phyloP scores from a whole-genome alignment of 805 yeast species.

The Candida chilensis region DNA sequence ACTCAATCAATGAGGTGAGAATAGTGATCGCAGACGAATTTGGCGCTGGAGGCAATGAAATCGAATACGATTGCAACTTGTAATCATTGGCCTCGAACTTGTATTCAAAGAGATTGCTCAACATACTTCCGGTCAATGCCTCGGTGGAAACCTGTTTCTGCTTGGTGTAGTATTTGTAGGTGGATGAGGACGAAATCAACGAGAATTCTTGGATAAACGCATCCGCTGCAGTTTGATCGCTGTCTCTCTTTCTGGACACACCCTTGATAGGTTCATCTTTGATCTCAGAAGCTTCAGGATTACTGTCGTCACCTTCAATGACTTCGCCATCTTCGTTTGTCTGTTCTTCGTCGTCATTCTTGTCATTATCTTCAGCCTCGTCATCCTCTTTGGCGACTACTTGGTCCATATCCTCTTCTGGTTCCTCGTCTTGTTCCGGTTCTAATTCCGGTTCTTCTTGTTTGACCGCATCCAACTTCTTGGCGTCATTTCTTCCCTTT shows the following conservation, averaged over 20 bases:
- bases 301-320: conserved; percentile 3
- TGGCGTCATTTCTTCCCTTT: conserved; percentile 13
- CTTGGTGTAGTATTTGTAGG: conserved; percentile 2
- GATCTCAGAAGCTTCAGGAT: too few species aligned
- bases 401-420: conserved; percentile 5
- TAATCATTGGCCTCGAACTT: conserved; percentile 21
- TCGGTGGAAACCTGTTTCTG: conserved; percentile 4
- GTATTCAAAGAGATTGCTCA: conserved; percentile 6
- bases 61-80: conserved; percentile 25
- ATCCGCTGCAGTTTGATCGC: conserved; percentile 8
- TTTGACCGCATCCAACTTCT: conserved; percentile 11
- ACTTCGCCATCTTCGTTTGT: conserved; percentile 5
- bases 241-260: not conserved
- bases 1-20: conserved; percentile 30
- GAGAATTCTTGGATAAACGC: conserved; percentile 26
- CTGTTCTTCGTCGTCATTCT: conserved; percentile 4
- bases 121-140: not conserved
- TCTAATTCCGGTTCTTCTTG: conserved; percentile 5
- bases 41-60: conserved; percentile 31
- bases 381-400: conserved; percentile 4
- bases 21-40: conserved; percentile 37
- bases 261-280: too few species aligned
- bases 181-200: conserved; percentile 16
- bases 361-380: conserved; percentile 7
- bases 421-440: conserved; percentile 5